These are phyloP conservation scores for Antarctomyces pellizariae DNA, from an alignment of 495 filamentous ascomycete genomes.

Conservation along the genomic window DNA sequence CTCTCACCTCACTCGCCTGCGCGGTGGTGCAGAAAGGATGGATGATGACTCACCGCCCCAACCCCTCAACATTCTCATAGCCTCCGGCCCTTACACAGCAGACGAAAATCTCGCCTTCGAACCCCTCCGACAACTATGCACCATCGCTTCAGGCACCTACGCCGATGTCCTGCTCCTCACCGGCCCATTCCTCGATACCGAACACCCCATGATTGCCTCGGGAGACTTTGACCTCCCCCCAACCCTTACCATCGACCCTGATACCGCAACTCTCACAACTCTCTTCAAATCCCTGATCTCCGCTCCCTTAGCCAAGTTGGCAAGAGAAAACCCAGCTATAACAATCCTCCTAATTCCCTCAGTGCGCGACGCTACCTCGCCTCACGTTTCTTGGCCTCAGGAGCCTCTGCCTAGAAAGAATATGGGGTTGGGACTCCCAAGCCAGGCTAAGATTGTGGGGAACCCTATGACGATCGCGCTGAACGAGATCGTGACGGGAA, in stretches of 20 bases:
- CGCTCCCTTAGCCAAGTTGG: slow-evolving; percentile 38
- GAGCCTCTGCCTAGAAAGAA: slow-evolving; percentile 49
- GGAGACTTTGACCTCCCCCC: slow-evolving; percentile 83
- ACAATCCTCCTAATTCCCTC: slow-evolving; percentile 68
- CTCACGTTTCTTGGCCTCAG: slow-evolving; percentile 80
- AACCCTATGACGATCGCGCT: slow-evolving; percentile 72
- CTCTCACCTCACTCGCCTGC: slow-evolving; percentile 36
- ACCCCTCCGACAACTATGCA: slow-evolving; percentile 57
- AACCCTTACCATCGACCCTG: slow-evolving; percentile 38
- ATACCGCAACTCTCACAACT: slow-evolving; percentile 54
- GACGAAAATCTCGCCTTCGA: slow-evolving; percentile 82
- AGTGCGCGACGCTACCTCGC: slow-evolving; percentile 60
- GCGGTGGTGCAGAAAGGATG: slow-evolving; percentile 33
- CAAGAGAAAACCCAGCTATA: slow-evolving; percentile 42
- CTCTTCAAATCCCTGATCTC: slow-evolving; percentile 66
- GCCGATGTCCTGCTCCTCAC: slow-evolving; percentile 62
- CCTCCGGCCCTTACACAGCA: slow-evolving; percentile 73
- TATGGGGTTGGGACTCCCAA: slow-evolving; percentile 46
- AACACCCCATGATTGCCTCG: slow-evolving; percentile 69
- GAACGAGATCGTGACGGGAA: slow-evolving; percentile 61
- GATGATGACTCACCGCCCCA: slow-evolving; percentile 25
- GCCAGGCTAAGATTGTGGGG: slow-evolving; percentile 49
- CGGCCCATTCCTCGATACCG: slow-evolving; percentile 76
- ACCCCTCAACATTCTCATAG: slow-evolving; percentile 53
- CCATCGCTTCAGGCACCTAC: slow-evolving; percentile 44